Evolutionary conservation across 1,139 yeast species (phyloP).

Genomic region (Suhomyces yuchorum): DNA sequence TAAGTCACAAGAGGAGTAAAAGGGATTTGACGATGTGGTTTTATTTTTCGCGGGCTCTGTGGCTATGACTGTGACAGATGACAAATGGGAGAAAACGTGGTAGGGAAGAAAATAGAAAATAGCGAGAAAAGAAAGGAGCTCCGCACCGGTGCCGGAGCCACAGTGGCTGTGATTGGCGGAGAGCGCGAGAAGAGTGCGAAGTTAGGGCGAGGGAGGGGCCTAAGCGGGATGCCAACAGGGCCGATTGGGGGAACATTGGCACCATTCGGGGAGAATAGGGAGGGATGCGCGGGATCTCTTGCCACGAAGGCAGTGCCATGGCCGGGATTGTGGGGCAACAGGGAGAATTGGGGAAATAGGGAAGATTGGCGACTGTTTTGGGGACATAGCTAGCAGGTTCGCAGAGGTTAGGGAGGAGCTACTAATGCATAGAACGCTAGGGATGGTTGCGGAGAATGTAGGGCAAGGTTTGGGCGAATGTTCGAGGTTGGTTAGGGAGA

Average conservation of each 20-base stretch:
- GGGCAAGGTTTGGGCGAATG: no score
- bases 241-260: no score
- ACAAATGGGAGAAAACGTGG: background rate
- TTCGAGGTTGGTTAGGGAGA: background rate
- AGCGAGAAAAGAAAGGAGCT: background rate
- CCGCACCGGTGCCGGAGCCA: conserved; percentile 1
- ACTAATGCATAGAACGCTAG: no score
- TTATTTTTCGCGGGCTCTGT: background rate
- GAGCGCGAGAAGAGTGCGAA: no score
- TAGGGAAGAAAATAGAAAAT: background rate
- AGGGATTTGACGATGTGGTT: background rate
- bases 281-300: background rate
- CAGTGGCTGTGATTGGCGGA: background rate
- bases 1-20: conserved; percentile 3
- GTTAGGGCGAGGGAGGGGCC: background rate
- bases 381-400: background rate
- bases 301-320: no score
- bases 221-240: background rate
- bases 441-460: background rate
- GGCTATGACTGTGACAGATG: background rate
- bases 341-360: no score
- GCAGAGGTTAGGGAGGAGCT: background rate
- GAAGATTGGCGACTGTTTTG: background rate
- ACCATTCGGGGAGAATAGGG: background rate
- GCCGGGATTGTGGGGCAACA: no score